These are phyloP conservation scores for Apiospora pterosperma DNA, from an alignment of 2,329 filamentous ascomycete species.

Conservation along the genomic window DNA sequence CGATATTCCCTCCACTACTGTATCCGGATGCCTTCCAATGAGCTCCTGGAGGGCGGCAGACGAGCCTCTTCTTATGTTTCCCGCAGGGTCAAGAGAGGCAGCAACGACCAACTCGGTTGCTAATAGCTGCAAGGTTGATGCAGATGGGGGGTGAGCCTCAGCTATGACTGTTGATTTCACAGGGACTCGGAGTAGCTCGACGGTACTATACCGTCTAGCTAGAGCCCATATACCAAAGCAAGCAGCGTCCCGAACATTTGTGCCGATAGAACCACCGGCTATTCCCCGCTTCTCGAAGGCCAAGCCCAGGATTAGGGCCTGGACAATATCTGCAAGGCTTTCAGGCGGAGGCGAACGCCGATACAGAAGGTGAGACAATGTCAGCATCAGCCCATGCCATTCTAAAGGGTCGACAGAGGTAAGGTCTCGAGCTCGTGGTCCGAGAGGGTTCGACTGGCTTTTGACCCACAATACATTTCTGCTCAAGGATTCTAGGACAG, in stretches of 20 bases:
- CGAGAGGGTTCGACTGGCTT: slow-evolving; percentile 29
- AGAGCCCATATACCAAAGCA: slow-evolving; percentile 96
- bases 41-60: slow-evolving; percentile 94
- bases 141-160: slow-evolving; percentile 30
- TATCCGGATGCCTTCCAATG: slow-evolving; percentile 88
- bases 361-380: slow-evolving; percentile 82
- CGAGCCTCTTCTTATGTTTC: slow-evolving; percentile 88
- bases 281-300: slow-evolving; percentile 86
- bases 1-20: slow-evolving; percentile 73
- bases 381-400: slow-evolving; percentile 92
- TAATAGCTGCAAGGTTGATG: slow-evolving; percentile 68
- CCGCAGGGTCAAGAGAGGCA: slow-evolving; percentile 82
- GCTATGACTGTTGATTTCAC: slow-evolving; percentile 41
- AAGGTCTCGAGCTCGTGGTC: slow-evolving; percentile 52
- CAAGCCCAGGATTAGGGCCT: slow-evolving; percentile 73
- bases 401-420: slow-evolving; percentile 74
- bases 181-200: slow-evolving; percentile 67
- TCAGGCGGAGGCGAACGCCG: slow-evolving; percentile 71
- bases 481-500: slow-evolving; percentile 69
- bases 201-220: slow-evolving; percentile 79
- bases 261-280: slow-evolving; percentile 80
- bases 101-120: slow-evolving; percentile 78
- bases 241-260: slow-evolving; percentile 89
- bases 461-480: slow-evolving; percentile 54
- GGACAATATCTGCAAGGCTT: slow-evolving; percentile 70